A percentile compares a stretch with the other conserved stretches of the same genome.
Evolutionary conservation across 192 early-diverging fungal genomes (phyloP).

Genomic region (Diversispora eburnea): DNA sequence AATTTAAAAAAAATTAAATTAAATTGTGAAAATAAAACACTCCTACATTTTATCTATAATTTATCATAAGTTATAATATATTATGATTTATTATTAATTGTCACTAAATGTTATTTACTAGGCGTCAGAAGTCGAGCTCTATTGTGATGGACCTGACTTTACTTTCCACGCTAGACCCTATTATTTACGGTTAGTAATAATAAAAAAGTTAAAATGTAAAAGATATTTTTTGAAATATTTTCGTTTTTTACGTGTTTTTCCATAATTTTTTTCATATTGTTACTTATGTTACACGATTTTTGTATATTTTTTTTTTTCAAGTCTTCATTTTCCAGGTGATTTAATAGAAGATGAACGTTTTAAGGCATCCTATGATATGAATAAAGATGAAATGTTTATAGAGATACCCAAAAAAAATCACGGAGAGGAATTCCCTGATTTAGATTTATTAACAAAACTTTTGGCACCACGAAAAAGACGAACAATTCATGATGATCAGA

Average conservation of each 20-base stretch:
- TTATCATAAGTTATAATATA: too few relatives aligned
- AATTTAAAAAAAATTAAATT: too few relatives aligned
- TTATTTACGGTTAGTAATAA: slow-evolving; percentile 67
- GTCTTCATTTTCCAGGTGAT: slow-evolving; percentile 75
- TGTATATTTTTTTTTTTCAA: not conserved
- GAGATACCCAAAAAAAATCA: slow-evolving; percentile 72
- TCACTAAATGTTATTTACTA: slow-evolving; percentile 28
- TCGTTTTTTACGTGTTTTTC: not conserved
- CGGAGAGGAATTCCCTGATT: slow-evolving; percentile 80
- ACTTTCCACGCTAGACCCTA: slow-evolving; percentile 88
- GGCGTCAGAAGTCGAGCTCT: slow-evolving; percentile 84
- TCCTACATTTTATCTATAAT: too few relatives aligned
- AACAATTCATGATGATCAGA: slow-evolving; percentile 28
- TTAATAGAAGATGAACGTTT: slow-evolving; percentile 85
- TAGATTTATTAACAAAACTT: slow-evolving; percentile 87
- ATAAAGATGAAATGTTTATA: slow-evolving; percentile 66
- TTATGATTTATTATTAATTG: too few relatives aligned
- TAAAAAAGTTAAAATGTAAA: not conserved
- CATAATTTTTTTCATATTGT: not conserved
- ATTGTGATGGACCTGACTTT: slow-evolving; percentile 78
- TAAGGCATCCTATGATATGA: slow-evolving; percentile 76
- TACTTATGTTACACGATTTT: not conserved
- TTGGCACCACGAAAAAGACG: slow-evolving; percentile 49
- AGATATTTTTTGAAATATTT: not conserved
- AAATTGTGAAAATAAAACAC: too few relatives aligned